Conservation (phyloP, 441 rosid genomes). For the Breynia disticha region DNA sequence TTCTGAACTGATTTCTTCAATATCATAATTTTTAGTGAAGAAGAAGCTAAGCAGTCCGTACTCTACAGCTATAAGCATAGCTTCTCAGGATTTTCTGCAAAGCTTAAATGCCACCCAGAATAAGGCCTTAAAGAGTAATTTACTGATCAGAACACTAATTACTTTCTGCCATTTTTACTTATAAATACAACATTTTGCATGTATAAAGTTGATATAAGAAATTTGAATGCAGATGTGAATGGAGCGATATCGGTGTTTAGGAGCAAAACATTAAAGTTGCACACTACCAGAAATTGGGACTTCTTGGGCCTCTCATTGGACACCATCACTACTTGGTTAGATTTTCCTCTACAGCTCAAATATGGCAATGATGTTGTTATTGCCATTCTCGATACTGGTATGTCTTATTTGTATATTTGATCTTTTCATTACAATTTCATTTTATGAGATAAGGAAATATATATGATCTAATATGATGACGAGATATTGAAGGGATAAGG, state of each 20-base stretch:
- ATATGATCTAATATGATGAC: neutral
- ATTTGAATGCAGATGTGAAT: slow-evolving; percentile 32
- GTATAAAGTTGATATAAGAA: too few species aligned
- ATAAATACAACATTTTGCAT: too few species aligned
- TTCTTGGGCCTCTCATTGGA: slow-evolving; percentile 54
- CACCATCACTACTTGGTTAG: neutral
- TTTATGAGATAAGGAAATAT: neutral
- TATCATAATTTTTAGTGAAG: slow-evolving; percentile 26
- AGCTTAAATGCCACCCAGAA: slow-evolving; percentile 56
- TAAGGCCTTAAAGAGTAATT: slow-evolving; percentile 38
- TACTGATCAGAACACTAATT: neutral
- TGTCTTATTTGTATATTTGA: neutral
- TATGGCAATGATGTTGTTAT: slow-evolving; percentile 41
- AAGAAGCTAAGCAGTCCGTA: slow-evolving; percentile 41
- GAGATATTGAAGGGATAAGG: slow-evolving; percentile 56
- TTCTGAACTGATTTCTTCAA: neutral
- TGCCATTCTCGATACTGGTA: slow-evolving; percentile 57
- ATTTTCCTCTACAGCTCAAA: slow-evolving; percentile 29
- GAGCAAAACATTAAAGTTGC: slow-evolving; percentile 48
- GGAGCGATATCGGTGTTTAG: slow-evolving; percentile 54
- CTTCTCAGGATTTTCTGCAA: slow-evolving; percentile 64
- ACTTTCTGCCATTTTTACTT: too few species aligned
- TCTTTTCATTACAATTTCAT: neutral
- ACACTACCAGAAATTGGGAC: slow-evolving; percentile 86
- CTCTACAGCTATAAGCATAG: slow-evolving; percentile 56